Conservation (phyloP, 1,139 yeast species). For the Taphrina communis region DNA sequence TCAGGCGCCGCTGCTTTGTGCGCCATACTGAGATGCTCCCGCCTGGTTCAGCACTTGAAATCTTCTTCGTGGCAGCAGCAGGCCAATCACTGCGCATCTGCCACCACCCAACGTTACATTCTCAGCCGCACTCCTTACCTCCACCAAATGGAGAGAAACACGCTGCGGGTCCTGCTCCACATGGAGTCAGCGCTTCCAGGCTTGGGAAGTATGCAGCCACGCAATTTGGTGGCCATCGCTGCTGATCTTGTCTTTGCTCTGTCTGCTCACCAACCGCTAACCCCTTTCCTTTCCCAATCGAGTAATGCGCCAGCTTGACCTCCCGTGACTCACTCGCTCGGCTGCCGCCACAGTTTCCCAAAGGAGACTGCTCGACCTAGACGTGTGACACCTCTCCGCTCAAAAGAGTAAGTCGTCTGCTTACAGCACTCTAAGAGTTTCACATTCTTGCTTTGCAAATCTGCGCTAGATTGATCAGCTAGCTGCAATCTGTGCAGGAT, state of each 20-base stretch:
- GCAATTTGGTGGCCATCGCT: background rate
- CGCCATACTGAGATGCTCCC: background rate
- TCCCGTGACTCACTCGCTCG: background rate
- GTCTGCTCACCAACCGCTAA: too few species aligned
- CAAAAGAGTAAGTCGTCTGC: background rate
- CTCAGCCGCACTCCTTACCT: conserved; percentile 14
- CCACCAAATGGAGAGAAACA: background rate
- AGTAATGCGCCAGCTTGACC: background rate
- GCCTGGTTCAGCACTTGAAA: background rate
- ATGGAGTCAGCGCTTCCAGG: background rate
- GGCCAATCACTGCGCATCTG: background rate
- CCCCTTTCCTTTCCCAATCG: background rate
- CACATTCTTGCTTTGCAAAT: background rate
- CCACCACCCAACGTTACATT: conserved; percentile 6
- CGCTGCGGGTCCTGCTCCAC: background rate
- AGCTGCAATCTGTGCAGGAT: background rate
- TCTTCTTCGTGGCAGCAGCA: background rate
- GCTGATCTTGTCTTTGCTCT: conserved; percentile 6
- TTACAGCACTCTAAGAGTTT: conserved; percentile 2
- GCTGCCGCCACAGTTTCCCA: background rate
- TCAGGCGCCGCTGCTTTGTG: background rate
- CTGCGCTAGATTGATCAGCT: background rate
- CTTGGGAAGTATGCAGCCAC: background rate
- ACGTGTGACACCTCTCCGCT: background rate
- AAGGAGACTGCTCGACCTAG: background rate